Base-by-base conservation (phyloP, 352 stramenopile species). In the Phytopythium vexans region DNA sequence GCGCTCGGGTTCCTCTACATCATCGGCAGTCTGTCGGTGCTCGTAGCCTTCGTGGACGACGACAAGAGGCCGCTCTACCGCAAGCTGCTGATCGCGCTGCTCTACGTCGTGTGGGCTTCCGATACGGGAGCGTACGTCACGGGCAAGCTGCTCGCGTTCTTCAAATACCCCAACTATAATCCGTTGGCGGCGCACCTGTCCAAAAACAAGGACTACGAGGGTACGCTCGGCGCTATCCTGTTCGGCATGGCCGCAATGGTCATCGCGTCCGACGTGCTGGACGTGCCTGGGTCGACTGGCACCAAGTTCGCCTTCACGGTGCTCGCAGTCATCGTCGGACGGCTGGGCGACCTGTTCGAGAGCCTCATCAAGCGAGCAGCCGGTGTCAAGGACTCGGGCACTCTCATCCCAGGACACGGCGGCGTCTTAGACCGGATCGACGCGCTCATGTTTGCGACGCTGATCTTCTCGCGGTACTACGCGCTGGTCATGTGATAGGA, bases 181-280 rank as follows among this genome's bases (percentile, higher is more conserved):
- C 72, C 75, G 6, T 77, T 96, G 6, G 94, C 94, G 1, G 86
- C 88, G 3, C 89, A 94, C 42, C 66, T 97, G 7, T 98, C 89
- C 51, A 95, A 96, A 16, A 98, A 98, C 76, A 99, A 99, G 65
- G 96, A 97, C 43, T 89, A 98, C 12, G 94, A 99, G 71, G 96
- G 95, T 14, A 92, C 95, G 6, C 46, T 98, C 4, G 91, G 88
- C 11, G 95, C 92, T 3, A 64, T 86, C 7, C 40, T 87, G 0
- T 86, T 84, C n/a, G 90, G 83, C 10, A 59, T 97, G 40, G 77
- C 80, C 14, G 86, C 93, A 7, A 97, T 94, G 74, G 68, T 92
- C 11, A 67, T 94, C 34, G 66, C 68, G 7, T 86, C 70, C 15
- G 33, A 76, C 4, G 6, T 82, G n/a, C 86, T 95, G 54, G 62